These are phyloP conservation scores for Phytophthora ramorum DNA, from an alignment of 352 stramenopile genomes.

Conservation along the genomic window DNA sequence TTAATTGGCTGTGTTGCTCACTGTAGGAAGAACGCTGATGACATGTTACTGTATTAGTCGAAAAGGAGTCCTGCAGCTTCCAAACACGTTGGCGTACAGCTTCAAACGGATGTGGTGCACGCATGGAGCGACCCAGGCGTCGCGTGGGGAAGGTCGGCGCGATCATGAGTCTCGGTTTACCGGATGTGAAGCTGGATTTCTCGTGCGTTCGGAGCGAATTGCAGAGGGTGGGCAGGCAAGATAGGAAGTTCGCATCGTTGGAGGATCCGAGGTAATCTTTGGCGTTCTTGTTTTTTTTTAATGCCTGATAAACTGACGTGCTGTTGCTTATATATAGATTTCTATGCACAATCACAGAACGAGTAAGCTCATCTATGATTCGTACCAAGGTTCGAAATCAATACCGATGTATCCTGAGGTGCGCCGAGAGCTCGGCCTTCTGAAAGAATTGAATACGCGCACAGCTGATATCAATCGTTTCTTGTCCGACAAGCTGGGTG, in stretches of 20 bases:
- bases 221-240: background rate
- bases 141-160: background rate
- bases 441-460: constrained; percentile 8
- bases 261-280: background rate
- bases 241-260: background rate
- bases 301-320: background rate
- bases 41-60: background rate
- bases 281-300: background rate
- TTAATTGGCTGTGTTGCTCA: background rate
- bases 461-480: constrained; percentile 10
- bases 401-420: background rate
- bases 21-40: too few species aligned
- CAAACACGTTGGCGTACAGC: background rate
- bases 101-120: constrained; percentile 1
- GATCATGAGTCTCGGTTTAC: background rate
- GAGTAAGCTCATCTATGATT: constrained; percentile 8
- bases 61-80: background rate
- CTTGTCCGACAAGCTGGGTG: constrained; percentile 11
- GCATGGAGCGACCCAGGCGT: background rate
- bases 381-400: constrained; percentile 6
- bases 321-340: background rate
- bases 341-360: constrained; percentile 3
- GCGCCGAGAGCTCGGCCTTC: constrained; percentile 1
- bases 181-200: background rate
- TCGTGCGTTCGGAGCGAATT: background rate